Percentiles rank a stretch among this genome's conserved stretches.
phyloP scores from a whole-genome alignment of 2,329 filamentous ascomycete species.

The Diplocarpon mali region DNA sequence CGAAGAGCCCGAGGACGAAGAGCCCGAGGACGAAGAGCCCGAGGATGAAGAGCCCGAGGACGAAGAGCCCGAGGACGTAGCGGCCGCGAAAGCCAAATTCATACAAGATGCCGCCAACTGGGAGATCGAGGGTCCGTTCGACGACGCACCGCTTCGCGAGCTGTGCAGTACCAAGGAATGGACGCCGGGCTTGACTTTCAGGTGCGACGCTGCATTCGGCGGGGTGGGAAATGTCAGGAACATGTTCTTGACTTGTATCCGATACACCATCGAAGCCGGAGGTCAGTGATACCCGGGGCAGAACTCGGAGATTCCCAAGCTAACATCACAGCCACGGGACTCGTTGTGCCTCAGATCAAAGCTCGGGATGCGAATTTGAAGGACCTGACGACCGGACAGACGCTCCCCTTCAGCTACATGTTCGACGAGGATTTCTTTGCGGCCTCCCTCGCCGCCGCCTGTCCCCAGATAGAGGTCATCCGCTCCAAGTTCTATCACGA shows the following conservation, averaged over 20 bases:
- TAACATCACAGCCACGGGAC: constrained; percentile 24
- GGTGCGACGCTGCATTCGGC: constrained; percentile 33
- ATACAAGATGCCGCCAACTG: constrained; percentile 7
- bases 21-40: no score
- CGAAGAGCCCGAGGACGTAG: background rate
- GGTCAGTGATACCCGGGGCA: constrained; percentile 26
- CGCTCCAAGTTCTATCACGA: constrained; percentile 7
- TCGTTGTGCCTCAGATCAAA: constrained; percentile 29
- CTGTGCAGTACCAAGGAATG: constrained; percentile 31
- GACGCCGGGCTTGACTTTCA: constrained; percentile 33
- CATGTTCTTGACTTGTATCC: constrained; percentile 35
- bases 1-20: no score
- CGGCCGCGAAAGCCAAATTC: constrained; percentile 2
- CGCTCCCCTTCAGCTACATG: constrained; percentile 16
- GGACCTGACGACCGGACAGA: constrained; percentile 3
- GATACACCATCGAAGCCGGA: constrained; percentile 37
- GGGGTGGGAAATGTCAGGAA: constrained; percentile 36
- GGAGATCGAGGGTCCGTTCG: constrained; percentile 18
- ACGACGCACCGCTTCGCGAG: constrained; percentile 9
- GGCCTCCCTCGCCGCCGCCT: constrained; percentile 10
- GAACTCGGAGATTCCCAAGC: constrained; percentile 11
- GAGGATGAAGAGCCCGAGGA: background rate
- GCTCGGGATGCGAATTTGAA: constrained; percentile 7
- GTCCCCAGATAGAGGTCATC: constrained; percentile 16
- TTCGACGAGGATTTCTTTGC: constrained; percentile 20